Percentiles rank a stretch among this genome's conserved stretches.
Evolutionary conservation across 139 green algal species (phyloP).

Genomic region (Eudorina sp.): DNA sequence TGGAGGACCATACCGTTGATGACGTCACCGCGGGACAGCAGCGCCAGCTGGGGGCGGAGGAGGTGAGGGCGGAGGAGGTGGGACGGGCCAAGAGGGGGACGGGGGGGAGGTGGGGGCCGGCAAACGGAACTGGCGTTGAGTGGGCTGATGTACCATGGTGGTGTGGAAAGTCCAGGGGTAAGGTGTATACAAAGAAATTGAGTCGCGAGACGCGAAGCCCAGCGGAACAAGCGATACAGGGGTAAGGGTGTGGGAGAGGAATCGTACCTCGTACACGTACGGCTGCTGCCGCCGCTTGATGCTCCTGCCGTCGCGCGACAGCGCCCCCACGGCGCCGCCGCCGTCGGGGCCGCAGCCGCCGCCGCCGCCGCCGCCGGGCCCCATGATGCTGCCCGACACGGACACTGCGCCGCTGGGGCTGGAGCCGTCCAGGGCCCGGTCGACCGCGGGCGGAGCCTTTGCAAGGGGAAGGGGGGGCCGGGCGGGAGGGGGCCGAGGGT

Average conservation of each 20-base stretch:
- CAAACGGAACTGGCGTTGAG: too few species aligned
- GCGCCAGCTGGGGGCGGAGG: background rate
- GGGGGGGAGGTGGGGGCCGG: background rate
- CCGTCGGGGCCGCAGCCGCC: background rate
- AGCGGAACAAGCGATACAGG: too few species aligned
- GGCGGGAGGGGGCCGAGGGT: background rate
- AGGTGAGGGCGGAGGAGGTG: background rate
- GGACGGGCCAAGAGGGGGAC: background rate
- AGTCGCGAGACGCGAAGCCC: too few species aligned
- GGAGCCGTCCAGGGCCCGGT: background rate
- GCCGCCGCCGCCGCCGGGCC: too few species aligned
- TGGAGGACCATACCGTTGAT: constrained; percentile 40
- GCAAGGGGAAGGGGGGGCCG: background rate
- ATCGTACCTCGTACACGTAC: constrained; percentile 40
- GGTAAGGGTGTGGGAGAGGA: too few species aligned
- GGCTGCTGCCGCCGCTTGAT: constrained; percentile 4
- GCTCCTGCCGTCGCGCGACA: background rate
- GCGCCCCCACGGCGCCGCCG: too few species aligned
- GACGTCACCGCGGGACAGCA: constrained; percentile 37
- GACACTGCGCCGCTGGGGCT: background rate
- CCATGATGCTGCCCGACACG: background rate
- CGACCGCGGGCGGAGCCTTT: background rate
- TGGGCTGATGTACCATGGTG: too few species aligned
- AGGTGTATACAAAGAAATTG: too few species aligned
- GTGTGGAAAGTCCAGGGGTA: too few species aligned